Percentiles rank a stretch among this genome's conserved stretches.
Conservation (phyloP, 2,329 filamentous ascomycete species). For the Fusarium sacchari region DNA sequence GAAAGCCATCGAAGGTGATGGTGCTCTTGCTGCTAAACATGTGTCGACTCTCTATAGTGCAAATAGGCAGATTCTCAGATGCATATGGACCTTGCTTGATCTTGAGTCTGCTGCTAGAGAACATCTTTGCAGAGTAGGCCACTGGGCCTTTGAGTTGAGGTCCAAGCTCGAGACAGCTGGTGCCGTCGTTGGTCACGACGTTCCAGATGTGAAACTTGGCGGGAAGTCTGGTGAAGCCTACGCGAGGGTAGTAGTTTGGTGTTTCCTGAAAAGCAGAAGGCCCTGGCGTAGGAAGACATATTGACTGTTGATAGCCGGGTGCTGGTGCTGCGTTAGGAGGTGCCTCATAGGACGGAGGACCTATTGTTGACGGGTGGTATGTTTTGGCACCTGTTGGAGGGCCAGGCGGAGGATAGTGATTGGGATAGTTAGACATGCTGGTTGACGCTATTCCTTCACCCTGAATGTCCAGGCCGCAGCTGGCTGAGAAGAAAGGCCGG, state of each 20-base stretch:
- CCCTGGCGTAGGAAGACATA: neutral
- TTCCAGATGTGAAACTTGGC: slow-evolving; percentile 1
- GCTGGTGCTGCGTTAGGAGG: accelerated
- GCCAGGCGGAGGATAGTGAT: neutral
- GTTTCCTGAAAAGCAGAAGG: neutral
- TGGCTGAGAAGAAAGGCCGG: neutral
- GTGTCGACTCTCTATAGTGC: neutral
- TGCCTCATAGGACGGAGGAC: neutral
- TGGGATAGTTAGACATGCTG: neutral
- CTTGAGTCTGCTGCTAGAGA: slow-evolving; percentile 5
- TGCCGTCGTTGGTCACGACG: neutral
- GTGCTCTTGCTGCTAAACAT: neutral
- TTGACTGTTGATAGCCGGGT: neutral
- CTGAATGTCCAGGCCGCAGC: accelerated
- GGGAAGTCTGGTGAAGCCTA: neutral
- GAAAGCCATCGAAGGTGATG: neutral
- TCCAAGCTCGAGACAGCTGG: neutral
- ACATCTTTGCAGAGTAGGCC: slow-evolving; percentile 3
- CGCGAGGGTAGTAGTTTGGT: neutral
- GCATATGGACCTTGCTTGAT: neutral
- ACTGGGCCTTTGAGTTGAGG: neutral
- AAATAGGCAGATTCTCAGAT: neutral
- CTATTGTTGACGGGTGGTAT: no score
- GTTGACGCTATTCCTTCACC: neutral
- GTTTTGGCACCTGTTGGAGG: neutral